phyloP scores from a whole-genome alignment of 805 yeast genomes.

The Candida alai region DNA sequence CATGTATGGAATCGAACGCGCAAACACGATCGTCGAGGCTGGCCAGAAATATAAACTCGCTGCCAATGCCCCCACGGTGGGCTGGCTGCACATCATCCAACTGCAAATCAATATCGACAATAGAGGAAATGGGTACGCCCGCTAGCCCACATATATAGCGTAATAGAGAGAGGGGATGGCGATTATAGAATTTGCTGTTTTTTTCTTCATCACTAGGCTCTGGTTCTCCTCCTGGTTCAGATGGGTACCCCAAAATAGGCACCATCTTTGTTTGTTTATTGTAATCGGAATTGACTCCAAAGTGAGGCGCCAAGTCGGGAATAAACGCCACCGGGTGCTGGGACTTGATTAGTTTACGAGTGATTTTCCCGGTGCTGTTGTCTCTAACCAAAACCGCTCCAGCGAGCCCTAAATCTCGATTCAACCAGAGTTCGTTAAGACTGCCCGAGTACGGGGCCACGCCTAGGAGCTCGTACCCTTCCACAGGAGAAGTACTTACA shows the following conservation, averaged over 20 bases:
- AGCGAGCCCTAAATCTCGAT: conserved; percentile 41
- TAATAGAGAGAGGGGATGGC: conserved; percentile 31
- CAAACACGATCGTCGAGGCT: conserved; percentile 41
- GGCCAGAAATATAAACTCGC: conserved; percentile 37
- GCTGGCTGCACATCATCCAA: conserved; percentile 35
- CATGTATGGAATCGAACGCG: conserved; percentile 34
- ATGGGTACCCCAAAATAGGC: conserved; percentile 32
- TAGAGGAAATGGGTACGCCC: conserved; percentile 16
- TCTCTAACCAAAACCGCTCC: conserved; percentile 30
- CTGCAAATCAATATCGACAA: conserved; percentile 33
- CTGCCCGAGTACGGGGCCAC: conserved; percentile 41
- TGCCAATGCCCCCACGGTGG: conserved; percentile 31
- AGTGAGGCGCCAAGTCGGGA: conserved; percentile 40
- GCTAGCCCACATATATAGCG: conserved; percentile 28
- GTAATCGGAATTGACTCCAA: conserved; percentile 25
- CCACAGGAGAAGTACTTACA: conserved; percentile 18
- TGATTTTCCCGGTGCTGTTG: conserved; percentile 16
- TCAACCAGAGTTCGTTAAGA: conserved; percentile 33
- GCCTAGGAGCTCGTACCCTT: conserved; percentile 35
- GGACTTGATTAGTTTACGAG: conserved; percentile 27
- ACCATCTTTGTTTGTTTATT: conserved; percentile 37
- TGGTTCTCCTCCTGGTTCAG: conserved; percentile 6
- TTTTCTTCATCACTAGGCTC: conserved; percentile 27
- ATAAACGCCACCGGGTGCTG: conserved; percentile 36
- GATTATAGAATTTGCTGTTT: conserved; percentile 21